phyloP scores from a whole-genome alignment of 2,329 filamentous ascomycete genomes.

The Magnaporthales sp. region DNA sequence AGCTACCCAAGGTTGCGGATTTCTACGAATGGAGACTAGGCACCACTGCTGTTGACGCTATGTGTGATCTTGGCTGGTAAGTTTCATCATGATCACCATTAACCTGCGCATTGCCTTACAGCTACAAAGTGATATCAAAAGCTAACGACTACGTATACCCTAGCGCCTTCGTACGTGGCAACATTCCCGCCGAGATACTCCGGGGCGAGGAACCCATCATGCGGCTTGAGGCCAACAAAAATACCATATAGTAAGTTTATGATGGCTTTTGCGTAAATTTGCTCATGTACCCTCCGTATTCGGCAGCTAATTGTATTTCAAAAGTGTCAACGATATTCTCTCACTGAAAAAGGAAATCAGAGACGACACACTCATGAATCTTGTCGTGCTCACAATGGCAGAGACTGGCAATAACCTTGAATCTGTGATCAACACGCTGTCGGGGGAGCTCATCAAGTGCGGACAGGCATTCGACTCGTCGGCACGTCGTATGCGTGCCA shows the following conservation, averaged over 20 bases:
- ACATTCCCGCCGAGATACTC: background rate
- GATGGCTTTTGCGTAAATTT: too few species aligned
- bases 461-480: conserved; percentile 21
- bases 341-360: conserved; percentile 7
- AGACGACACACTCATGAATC: conserved; percentile 6
- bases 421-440: conserved; percentile 2
- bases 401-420: conserved; percentile 4
- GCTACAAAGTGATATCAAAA: background rate
- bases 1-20: conserved; percentile 2
- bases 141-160: background rate
- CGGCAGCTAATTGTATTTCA: background rate
- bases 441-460: conserved; percentile 15
- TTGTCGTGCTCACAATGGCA: conserved; percentile 6
- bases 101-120: background rate
- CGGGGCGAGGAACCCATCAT: conserved; percentile 1
- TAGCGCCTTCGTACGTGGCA: background rate
- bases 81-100: background rate
- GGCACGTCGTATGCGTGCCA: conserved; percentile 24
- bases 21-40: conserved; percentile 5
- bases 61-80: conserved; percentile 6
- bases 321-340: conserved; percentile 7
- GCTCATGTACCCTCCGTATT: background rate
- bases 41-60: conserved; percentile 5
- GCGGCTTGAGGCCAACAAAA: conserved; percentile 6
- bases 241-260: conserved; percentile 4